Base-by-base conservation (phyloP, 257 asterid species). In the Osmanthus fragrans region DNA sequence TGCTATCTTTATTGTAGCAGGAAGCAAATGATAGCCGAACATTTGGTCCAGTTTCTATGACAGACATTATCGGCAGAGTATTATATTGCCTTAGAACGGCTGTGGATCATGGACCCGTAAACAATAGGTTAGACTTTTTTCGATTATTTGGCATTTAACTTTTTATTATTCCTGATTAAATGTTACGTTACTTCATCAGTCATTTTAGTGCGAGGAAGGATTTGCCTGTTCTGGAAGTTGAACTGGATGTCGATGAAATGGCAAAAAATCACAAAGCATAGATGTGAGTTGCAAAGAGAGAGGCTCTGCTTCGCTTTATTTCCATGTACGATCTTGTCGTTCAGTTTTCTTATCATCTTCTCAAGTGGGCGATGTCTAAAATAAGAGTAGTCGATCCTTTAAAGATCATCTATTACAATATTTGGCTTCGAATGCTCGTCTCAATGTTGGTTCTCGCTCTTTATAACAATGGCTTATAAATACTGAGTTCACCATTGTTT, bases 171-270 rank as follows among this genome's bases (percentile, higher is more conserved):
- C 33, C 72, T 68, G 56, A 30, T 76, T 47, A 29, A 58, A 60
- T 66, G 32, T 11, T 12, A n/a, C 75, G 51, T 74, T 51, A 60
- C 82, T 82, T 75, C 63, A 42, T 51, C 92, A 94, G 98, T 76
- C 70, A 75, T 5, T 58, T 74, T 51, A 84, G 98, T 86, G 33
- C 82, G 42, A 64, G 13, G 70, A 58, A 72, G 80, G 98, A 94
- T 83, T 83, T 92, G 7, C 83, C 95, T 19, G 82, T 94, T 79
- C 84, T 94, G 37, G 92, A 88, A 88, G 89, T 92, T 30, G 98
- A 94, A 85, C 89, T 92, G 65, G 98, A 94, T 75, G 90, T 94
- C 11, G 96, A 92, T 33, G 97, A 90, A 82, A 86, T 94, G 96
- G 86, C 84, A 15, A 89, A 87, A 71, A 88, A 84, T 82, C 97